phyloP scores from a whole-genome alignment of 176 grass and related monocot genomes.

The Hsuehochloa calcarea region DNA sequence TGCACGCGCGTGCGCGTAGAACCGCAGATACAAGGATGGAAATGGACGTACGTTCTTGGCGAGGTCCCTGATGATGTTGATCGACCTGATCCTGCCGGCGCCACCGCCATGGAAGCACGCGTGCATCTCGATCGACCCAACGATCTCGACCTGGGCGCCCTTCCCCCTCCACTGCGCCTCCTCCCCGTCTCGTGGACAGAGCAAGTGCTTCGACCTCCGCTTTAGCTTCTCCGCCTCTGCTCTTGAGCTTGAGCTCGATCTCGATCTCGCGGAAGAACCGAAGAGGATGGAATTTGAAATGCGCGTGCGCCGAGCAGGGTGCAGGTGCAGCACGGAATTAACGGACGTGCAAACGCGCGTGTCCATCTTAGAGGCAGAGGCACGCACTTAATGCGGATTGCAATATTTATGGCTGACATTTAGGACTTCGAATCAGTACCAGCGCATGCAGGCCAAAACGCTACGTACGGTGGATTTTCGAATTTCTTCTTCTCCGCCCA shows the following conservation, averaged over 20 bases:
- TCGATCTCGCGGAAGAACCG: background rate
- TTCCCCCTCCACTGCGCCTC: background rate
- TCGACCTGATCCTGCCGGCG: constrained; percentile 15
- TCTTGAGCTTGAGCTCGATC: background rate
- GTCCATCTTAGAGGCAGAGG: constrained; percentile 2
- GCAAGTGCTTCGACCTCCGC: background rate
- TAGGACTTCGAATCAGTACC: constrained; percentile 22
- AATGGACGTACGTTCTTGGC: constrained; percentile 30
- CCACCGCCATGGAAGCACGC: constrained; percentile 50
- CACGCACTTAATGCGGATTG: constrained; percentile 39
- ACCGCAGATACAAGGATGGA: background rate
- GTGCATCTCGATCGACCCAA: constrained; percentile 34
- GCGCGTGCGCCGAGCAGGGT: constrained; percentile 4
- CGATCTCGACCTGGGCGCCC: background rate
- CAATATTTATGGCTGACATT: background rate
- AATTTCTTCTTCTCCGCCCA: background rate
- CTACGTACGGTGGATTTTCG: constrained; percentile 26
- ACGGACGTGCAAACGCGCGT: constrained; percentile 39
- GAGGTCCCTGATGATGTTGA: constrained; percentile 40
- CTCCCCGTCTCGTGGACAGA: background rate
- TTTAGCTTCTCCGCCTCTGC: background rate
- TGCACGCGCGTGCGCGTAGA: background rate
- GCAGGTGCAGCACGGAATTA: constrained; percentile 40
- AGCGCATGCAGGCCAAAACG: background rate
- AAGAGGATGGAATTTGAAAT: constrained; percentile 17